A percentile compares a stretch with the other conserved stretches of the same genome.
Evolutionary conservation across 2,329 filamentous ascomycete genomes (phyloP).

Genomic region (Colletotrichum sp.): DNA sequence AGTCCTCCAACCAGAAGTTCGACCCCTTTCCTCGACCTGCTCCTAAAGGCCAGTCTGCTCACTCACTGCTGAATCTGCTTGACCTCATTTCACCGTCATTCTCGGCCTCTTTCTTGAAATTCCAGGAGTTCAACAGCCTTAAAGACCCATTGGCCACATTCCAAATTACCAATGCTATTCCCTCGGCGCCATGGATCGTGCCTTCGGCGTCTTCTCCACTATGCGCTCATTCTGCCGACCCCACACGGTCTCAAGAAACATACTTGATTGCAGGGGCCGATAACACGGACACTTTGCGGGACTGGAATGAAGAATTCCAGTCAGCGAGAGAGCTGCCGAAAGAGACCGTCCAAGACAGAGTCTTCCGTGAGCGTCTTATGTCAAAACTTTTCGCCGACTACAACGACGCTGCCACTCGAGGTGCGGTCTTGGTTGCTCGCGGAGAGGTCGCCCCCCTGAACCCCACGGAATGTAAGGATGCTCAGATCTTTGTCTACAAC

Average conservation of each 20-base stretch:
- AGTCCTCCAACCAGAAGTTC: constrained; percentile 93
- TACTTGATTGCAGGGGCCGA: constrained; percentile 90
- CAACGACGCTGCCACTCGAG: constrained; percentile 90
- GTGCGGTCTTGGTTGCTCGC: constrained; percentile 88
- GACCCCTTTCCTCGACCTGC: constrained; percentile 82
- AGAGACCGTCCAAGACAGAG: constrained; percentile 91
- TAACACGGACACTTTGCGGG: constrained; percentile 90
- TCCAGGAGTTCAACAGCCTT: constrained; percentile 84
- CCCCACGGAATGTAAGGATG: constrained; percentile 89
- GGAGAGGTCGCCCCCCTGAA: constrained; percentile 94
- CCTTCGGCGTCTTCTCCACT: constrained; percentile 67
- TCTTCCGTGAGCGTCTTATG: constrained; percentile 91
- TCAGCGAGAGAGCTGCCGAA: constrained; percentile 93
- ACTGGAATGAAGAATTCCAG: constrained; percentile 99
- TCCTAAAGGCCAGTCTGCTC: constrained; percentile 78
- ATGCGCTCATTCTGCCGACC: constrained; percentile 78
- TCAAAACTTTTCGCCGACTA: constrained; percentile 98
- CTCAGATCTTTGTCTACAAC: constrained; percentile 99
- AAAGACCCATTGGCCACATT: constrained; percentile 91
- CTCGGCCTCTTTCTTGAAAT: constrained; percentile 70
- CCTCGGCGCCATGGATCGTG: constrained; percentile 90
- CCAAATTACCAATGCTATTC: constrained; percentile 94
- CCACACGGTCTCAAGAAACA: constrained; percentile 89
- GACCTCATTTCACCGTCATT: constrained; percentile 84
- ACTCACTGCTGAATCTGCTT: constrained; percentile 86